Percentiles rank a stretch among this genome's conserved stretches.
Conservation (phyloP, 768 basidiomycete species). For the Boletellus ananiceps region DNA sequence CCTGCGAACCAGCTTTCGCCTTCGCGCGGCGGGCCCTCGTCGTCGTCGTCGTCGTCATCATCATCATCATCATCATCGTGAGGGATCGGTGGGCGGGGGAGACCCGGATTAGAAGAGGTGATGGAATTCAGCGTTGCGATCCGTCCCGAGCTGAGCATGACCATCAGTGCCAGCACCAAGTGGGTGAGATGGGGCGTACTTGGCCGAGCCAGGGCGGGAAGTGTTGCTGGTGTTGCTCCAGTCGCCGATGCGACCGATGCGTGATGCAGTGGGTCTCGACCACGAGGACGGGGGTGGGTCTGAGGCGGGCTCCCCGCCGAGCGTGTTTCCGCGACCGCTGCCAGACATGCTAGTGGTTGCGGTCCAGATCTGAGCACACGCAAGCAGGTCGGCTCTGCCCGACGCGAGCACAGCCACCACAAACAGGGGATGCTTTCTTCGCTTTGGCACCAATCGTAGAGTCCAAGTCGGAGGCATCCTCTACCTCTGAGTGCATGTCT, state of each 20-base stretch:
- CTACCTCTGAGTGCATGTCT: no score
- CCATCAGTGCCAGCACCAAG: not conserved
- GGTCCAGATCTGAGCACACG: not conserved
- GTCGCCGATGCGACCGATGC: conserved; percentile 52
- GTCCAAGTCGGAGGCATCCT: no score
- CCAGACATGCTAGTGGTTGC: conserved; percentile 38
- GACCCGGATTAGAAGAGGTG: conserved; percentile 12
- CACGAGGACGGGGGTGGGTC: conserved; percentile 49
- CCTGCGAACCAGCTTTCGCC: conserved; percentile 84
- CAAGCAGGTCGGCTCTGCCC: not conserved
- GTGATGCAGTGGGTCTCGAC: conserved; percentile 37
- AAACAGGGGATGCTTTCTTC: no score
- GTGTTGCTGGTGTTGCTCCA: conserved; percentile 30
- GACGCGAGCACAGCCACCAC: not conserved
- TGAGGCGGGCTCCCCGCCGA: conserved; percentile 40
- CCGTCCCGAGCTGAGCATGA: conserved; percentile 21
- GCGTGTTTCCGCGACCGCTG: conserved; percentile 40
- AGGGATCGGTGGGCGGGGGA: conserved; percentile 13
- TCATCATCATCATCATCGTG: conserved; percentile 42
- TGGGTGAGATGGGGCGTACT: conserved; percentile 6
- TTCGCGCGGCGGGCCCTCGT: conserved; percentile 35
- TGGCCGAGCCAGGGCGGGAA: conserved; percentile 20
- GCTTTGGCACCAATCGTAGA: no score
- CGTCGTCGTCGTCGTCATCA: conserved; percentile 46
- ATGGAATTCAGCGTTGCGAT: conserved; percentile 38